Percentiles rank a stretch among this genome's conserved stretches.
Evolutionary conservation across 345 rosid species (phyloP).

Genomic region (Arabidopsis thaliana): TAIR10.1 NC_003071.7:16270001-16270500

Average conservation of each 20-base stretch:
- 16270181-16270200: neutral
- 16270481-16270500: conserved; percentile 46
- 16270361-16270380: conserved; percentile 36
- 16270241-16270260: conserved; percentile 11
- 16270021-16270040: too few species aligned
- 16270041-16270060: neutral
- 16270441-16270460: conserved; percentile 49
- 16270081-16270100: neutral
- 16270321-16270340: conserved; percentile 10
- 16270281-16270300: neutral
- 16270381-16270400: conserved; percentile 30
- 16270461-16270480: conserved; percentile 37
- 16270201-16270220: neutral
- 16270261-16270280: conserved; percentile 15
- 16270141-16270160: neutral
- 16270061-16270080: neutral
- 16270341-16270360: conserved; percentile 37
- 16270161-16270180: neutral
- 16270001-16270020: too few species aligned
- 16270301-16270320: neutral
- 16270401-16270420: conserved; percentile 30
- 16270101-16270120: neutral
- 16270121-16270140: neutral
- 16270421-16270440: conserved; percentile 46
- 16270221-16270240: neutral